Conservation (phyloP, 345 rosid species). For the Microthlaspi erraticum region DNA sequence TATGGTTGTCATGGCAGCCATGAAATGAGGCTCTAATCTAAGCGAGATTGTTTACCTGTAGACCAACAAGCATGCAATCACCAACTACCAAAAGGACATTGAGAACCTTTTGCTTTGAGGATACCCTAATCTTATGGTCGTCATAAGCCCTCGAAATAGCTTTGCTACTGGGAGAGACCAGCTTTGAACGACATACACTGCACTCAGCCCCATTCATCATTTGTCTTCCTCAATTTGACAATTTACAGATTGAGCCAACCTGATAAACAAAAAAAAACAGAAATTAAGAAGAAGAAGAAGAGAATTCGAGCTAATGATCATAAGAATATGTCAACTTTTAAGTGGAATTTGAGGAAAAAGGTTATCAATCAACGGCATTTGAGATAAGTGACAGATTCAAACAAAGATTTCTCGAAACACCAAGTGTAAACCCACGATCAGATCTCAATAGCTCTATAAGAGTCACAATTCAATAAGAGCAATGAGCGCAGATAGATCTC, state of each 20-base stretch:
- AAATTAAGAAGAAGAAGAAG: conserved; percentile 1
- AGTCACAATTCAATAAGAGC: conserved; percentile 8
- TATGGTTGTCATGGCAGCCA: neutral
- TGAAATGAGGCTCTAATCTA: neutral
- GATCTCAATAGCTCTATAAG: conserved; percentile 30
- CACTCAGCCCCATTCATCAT: conserved; percentile 87
- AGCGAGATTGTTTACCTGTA: conserved; percentile 51
- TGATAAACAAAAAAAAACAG: conserved; percentile 25
- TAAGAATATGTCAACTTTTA: conserved; percentile 30
- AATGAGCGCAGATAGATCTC: conserved; percentile 32
- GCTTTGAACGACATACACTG: conserved; percentile 74
- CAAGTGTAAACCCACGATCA: conserved; percentile 31
- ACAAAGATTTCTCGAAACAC: neutral
- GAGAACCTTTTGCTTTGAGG: conserved; percentile 58
- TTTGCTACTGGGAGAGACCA: conserved; percentile 50
- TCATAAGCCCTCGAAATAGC: conserved; percentile 65
- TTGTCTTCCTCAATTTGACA: conserved; percentile 26
- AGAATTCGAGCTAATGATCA: neutral
- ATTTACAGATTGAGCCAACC: conserved; percentile 27
- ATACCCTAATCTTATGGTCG: conserved; percentile 52
- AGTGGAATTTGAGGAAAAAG: conserved; percentile 9
- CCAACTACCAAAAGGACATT: conserved; percentile 69
- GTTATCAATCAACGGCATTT: neutral
- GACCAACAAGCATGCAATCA: conserved; percentile 69
- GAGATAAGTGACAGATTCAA: conserved; percentile 13